Base-by-base conservation (phyloP, 768 basidiomycete genomes). In the Pleurotus sapidus region DNA sequence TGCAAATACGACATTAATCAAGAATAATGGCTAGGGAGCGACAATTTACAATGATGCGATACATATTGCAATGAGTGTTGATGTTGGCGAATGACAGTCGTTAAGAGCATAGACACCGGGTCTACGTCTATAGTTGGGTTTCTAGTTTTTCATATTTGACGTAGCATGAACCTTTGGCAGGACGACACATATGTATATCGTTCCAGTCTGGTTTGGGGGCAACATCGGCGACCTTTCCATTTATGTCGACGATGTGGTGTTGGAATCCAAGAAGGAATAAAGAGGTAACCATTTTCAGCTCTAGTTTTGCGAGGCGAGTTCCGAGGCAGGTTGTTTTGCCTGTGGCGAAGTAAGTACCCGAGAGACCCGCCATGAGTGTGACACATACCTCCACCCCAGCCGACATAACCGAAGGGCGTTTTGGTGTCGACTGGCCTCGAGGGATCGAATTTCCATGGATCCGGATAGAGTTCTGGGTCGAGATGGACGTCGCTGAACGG, bases 401-500 rank as follows among this genome's bases (percentile, higher is more conserved):
- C 89, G 49, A 91, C 76, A 66, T 87, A 91, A 55, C 79, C 73
- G 69, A 83, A 84, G 57, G 80, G 80, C 58, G 75, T 70, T 57
- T 74, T 68, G 34, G 69, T 72, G 18, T 65, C 70, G 70, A 79
- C 71, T 62, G 74, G 70, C 69, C 84, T 75, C 65, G 73, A 67
- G 57, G 89, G 90, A 73, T 91, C 86, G 64, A 89, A 92, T 62
- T 74, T 83, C 87, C 87, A 89, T 39, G 89, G 89, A 67, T 91
- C 82, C 47, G 84, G 81, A 68, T 91, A 92, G 18, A 91, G 69
- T 59, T 80, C 77, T 40, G 85, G 77, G 69, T 91, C 79, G 38
- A 91, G 81, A 71, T 92, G 89, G 43, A 90, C 84, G 65, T 88
- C 86, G 67, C 86, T 87, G 70, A 90, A 91, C 45, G 89, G 89